phyloP scores from a whole-genome alignment of 257 asterid species.

The Solanum virginianum region DNA sequence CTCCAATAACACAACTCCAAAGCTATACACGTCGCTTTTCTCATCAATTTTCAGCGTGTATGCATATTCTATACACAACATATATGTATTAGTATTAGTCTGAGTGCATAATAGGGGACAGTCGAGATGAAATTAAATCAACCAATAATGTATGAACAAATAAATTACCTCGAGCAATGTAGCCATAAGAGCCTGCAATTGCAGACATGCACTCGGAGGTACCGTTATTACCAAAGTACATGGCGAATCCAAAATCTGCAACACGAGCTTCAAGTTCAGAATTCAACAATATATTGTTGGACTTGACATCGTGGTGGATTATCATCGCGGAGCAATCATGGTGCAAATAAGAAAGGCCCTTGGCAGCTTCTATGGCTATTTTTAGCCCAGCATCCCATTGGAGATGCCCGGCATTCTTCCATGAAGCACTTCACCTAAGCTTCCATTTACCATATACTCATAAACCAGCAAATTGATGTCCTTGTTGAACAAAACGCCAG shows the following conservation, averaged over 20 bases:
- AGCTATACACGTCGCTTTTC: constrained; percentile 33
- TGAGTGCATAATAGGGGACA: background rate
- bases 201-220: constrained; percentile 36
- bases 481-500: constrained; percentile 25
- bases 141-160: background rate
- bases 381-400: constrained; percentile 28
- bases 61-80: constrained; percentile 19
- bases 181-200: constrained; percentile 36
- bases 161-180: constrained; percentile 32
- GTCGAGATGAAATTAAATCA: background rate
- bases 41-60: constrained; percentile 30
- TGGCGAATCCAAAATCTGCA: constrained; percentile 29
- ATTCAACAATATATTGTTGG: constrained; percentile 25
- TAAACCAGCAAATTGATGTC: constrained; percentile 30
- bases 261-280: constrained; percentile 29
- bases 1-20: constrained; percentile 26
- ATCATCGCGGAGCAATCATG: constrained; percentile 32
- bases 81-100: background rate
- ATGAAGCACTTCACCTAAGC: constrained; percentile 29
- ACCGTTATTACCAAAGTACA: constrained; percentile 18
- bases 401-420: constrained; percentile 15
- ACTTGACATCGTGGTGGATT: constrained; percentile 27
- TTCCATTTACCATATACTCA: constrained; percentile 32
- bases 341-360: constrained; percentile 29
- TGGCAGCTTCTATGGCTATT: constrained; percentile 25